A percentile compares a stretch with the other conserved stretches of the same genome.
Evolutionary conservation across 176 grass and related monocot genomes (phyloP).

Genomic region (Carex littledalei): DNA sequence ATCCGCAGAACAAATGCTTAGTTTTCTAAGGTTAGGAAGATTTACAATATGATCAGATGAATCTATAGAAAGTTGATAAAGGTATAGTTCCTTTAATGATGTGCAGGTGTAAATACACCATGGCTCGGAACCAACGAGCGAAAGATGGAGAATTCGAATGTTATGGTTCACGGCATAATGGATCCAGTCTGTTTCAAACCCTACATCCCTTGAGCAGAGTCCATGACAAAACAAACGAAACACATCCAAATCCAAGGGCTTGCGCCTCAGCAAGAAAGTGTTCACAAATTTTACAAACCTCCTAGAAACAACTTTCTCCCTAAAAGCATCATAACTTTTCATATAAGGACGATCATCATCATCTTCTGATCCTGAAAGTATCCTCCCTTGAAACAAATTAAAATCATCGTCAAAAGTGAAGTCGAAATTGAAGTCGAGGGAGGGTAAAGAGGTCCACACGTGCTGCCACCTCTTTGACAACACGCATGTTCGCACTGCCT

Average conservation of each 20-base stretch:
- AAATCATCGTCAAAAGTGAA: too few species aligned
- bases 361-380: too few species aligned
- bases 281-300: neutral
- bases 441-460: too few species aligned
- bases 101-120: neutral
- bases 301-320: too few species aligned
- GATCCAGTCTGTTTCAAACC: neutral
- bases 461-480: too few species aligned
- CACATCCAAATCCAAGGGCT: neutral
- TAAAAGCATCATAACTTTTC: too few species aligned
- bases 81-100: neutral
- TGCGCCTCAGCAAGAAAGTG: neutral
- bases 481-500: too few species aligned
- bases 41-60: neutral
- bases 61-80: neutral
- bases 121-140: neutral
- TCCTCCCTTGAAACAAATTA: too few species aligned
- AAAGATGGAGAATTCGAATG: neutral
- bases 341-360: too few species aligned
- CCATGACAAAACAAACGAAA: neutral
- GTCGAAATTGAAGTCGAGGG: too few species aligned
- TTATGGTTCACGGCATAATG: neutral
- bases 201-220: neutral
- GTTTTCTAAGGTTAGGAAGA: neutral
- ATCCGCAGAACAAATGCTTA: neutral